phyloP scores from a whole-genome alignment of 2,329 filamentous ascomycete genomes.

The Rugonectria rugulosa region DNA sequence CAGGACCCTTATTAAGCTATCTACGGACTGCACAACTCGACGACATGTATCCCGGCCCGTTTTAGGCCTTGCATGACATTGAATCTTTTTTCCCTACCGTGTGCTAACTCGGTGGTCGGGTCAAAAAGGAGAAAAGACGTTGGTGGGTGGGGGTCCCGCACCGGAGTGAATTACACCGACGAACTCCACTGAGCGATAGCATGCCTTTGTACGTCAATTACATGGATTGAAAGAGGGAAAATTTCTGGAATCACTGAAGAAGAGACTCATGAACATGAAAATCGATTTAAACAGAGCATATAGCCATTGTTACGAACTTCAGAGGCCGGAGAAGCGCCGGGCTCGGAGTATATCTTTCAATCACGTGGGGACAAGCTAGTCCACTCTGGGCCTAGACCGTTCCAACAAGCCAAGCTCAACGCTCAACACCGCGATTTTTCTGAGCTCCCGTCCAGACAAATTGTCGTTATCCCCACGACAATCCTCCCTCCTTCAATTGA shows the following conservation, averaged over 20 bases:
- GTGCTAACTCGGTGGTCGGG: constrained; percentile 35
- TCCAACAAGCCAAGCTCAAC: constrained; percentile 52
- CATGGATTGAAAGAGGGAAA: background rate
- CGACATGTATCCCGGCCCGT: no score
- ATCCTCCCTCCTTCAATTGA: constrained; percentile 42
- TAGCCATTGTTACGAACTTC: background rate
- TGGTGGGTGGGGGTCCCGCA: constrained; percentile 29
- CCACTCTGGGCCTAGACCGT: constrained; percentile 40
- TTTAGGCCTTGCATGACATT: background rate
- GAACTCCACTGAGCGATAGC: constrained; percentile 17
- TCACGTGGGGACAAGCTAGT: constrained; percentile 39
- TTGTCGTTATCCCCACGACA: constrained; percentile 43
- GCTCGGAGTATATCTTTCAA: constrained; percentile 3
- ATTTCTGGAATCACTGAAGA: background rate
- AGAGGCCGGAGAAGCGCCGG: constrained; percentile 23
- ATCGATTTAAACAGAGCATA: background rate
- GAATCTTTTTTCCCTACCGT: constrained; percentile 19
- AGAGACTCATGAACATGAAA: background rate
- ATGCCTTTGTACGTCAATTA: constrained; percentile 1
- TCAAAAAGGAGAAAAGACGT: constrained; percentile 34
- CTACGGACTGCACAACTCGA: no score
- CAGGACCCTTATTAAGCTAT: no score
- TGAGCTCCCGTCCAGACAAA: constrained; percentile 46
- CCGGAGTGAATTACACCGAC: constrained; percentile 34
- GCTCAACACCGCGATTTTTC: constrained; percentile 56